Conservation (phyloP, 2,329 filamentous ascomycete species). For the Sporothrix humicola region DNA sequence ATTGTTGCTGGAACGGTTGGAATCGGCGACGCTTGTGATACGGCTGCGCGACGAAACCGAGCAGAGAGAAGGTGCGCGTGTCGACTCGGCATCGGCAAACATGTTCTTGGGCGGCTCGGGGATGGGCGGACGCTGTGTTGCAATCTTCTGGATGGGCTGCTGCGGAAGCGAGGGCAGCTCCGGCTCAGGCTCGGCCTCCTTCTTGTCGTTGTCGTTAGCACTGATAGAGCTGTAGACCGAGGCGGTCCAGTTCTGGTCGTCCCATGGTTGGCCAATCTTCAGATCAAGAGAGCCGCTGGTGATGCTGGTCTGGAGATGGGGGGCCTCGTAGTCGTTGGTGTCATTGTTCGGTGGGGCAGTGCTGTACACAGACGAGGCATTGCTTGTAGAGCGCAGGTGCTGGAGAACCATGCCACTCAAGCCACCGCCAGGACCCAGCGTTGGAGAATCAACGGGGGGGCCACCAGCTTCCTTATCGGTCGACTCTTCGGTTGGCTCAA, state of each 20-base stretch:
- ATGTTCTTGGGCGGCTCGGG: constrained; percentile 25
- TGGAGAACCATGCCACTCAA: constrained; percentile 82
- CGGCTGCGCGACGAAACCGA: constrained; percentile 67
- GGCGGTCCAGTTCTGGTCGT: constrained; percentile 42
- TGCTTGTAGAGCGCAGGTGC: constrained; percentile 82
- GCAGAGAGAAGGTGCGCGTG: constrained; percentile 27
- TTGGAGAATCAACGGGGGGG: constrained; percentile 71
- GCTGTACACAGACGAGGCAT: constrained; percentile 78
- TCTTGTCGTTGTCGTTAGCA: neutral
- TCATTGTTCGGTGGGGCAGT: constrained; percentile 16
- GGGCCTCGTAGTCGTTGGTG: neutral
- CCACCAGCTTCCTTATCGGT: neutral
- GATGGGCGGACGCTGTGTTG: constrained; percentile 16
- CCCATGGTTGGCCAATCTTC: constrained; percentile 53
- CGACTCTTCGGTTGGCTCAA: neutral
- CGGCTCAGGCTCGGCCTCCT: neutral
- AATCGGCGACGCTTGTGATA: constrained; percentile 42
- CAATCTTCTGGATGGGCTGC: neutral
- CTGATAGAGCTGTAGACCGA: constrained; percentile 31
- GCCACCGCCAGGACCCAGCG: constrained; percentile 71
- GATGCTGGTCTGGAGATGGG: constrained; percentile 28
- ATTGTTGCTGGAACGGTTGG: constrained; percentile 40
- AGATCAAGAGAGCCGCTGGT: constrained; percentile 46
- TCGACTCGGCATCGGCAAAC: neutral
- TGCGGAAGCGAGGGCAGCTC: neutral